A percentile compares a stretch with the other conserved stretches of the same genome.
Evolutionary conservation across 2,329 filamentous ascomycete species (phyloP).

Genomic region (Colletotrichum orchidophilum): DNA sequence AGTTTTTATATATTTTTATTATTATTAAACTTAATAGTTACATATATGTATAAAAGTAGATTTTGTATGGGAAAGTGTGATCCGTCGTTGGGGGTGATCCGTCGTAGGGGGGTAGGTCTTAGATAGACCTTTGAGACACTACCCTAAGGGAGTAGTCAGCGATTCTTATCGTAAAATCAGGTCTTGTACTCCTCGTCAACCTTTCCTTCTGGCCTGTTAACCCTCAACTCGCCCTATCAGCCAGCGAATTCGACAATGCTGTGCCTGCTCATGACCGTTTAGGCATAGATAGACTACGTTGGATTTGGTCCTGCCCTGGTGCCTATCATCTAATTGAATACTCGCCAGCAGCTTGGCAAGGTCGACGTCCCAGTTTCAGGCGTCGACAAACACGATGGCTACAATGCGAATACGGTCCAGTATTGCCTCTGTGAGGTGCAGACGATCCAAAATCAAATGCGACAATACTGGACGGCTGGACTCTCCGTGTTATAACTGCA

Average conservation of each 20-base stretch:
- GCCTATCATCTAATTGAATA: neutral
- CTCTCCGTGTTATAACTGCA: slow-evolving; percentile 75
- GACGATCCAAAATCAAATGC: slow-evolving; percentile 87
- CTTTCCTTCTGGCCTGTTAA: no score
- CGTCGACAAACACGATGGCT: slow-evolving; percentile 41
- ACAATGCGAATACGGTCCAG: slow-evolving; percentile 73
- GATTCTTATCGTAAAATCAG: no score
- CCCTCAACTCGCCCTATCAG: neutral
- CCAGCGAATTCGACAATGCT: neutral
- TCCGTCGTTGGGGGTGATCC: no score
- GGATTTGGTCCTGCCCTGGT: neutral
- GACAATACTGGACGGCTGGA: slow-evolving; percentile 71
- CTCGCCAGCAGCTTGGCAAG: neutral
- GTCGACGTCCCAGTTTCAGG: no score
- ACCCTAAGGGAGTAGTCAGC: no score
- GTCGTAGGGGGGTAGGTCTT: no score
- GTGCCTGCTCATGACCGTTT: neutral
- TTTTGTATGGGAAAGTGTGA: no score
- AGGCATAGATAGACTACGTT: neutral
- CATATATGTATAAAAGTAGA: no score
- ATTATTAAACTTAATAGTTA: no score
- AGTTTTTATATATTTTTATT: no score
- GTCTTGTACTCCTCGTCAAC: no score
- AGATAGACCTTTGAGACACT: no score
- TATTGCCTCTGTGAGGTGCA: slow-evolving; percentile 80